Evolutionary conservation across 2,329 filamentous ascomycete species (phyloP), one percentile per base, ranked within the genome.

Genomic region (Sclerotinia trifoliorum): DNA sequence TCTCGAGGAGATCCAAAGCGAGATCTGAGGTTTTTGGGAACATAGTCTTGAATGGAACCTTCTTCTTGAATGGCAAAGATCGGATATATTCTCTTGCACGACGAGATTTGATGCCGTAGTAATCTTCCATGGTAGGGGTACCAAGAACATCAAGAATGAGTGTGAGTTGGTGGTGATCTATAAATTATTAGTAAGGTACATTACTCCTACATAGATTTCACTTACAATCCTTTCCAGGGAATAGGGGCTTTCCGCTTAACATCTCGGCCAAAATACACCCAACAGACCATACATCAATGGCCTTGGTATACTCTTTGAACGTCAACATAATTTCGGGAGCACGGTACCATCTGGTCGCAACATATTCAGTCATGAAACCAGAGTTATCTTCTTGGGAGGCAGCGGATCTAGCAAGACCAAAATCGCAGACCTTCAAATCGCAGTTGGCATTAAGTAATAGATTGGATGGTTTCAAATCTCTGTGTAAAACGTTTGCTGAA

Each of bases 341-440:
- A 80, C 95, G 93, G 82, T 99, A 99, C 95, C 95, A 99, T 77
- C 95, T 90, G 58, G 95, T 99, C 64, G 95, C 95, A 68, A 99
- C 95, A 79, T 99, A 99, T 96, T 99, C 95, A 21, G 95, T 99
- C 95, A 99, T 99, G 87, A 99, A 99, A 29, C 95, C 95, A n/a
- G 94, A 97, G 82, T 99, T 99, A 80, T 99, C 95, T 78, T 99
- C 95, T 74, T 96, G 96, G 13, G 94, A 97, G 11, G 95, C 95
- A 17, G 95, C 95, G 13, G 94, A 98, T 77, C 94, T 90, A 61
- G 95, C 95, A 68, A 99, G 88, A 78, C 95, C 95, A 77, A 99
- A 99, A 80, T 99, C 95, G 82, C 95, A 99, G 74, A 99, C 95
- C 82, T 99, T 99, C 74, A 99, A 85, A 82, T 99, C 95, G 81